Evolutionary conservation across 2,329 filamentous ascomycete species (phyloP), one percentile per base, ranked within the genome.

Genomic region (Graphium sp.): DNA sequence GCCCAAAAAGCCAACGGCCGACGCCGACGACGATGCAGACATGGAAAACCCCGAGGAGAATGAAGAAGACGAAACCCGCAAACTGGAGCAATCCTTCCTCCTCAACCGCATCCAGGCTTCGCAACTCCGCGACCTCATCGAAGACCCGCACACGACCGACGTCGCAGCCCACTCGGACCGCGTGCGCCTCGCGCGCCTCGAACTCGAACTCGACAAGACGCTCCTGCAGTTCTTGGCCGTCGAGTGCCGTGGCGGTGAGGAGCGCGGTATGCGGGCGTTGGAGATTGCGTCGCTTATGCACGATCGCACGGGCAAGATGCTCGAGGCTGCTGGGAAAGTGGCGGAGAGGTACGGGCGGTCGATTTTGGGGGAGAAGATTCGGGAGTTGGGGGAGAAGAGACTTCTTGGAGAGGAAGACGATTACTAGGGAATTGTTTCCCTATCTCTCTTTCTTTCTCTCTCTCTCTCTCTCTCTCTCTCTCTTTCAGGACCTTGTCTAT

Each of bases 241-340:
- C 6, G 89, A 95, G 57, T 98, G 89, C 48, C 73, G 84, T 34
- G 82, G 89, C 39, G 83, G 84, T 24, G 89, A 98, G 49, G 85
- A 95, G 37, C 66, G 79, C 18, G 87, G 85, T 5, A 94, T 94
- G 83, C 83, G 87, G 39, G 87, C 87, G 1, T 58, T 98, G 20
- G 91, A 98, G 54, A 67, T 95, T 42, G 89, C 92, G 18, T 63
- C 68, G 35, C 59, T 98, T 43, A 80, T 98, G 74, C 68, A 67
- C 24, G 85, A 95, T 54, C 63, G 72, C 25, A 79, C 71, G 34
- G 87, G 87, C 12, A 76, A 79, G 48, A 94, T 94, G 81, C 53
- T 93, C 33, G 84, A 94, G 48, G 80, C 87, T 5, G 89, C 89
- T 2, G 71, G 74, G 32, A 93, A 91, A 62, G 71, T 98, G 28